A percentile compares a stretch with the other conserved stretches of the same genome.
These are phyloP conservation scores for Prinsepia uniflora DNA, from an alignment of 306 rosid species.

Conservation along the genomic window DNA sequence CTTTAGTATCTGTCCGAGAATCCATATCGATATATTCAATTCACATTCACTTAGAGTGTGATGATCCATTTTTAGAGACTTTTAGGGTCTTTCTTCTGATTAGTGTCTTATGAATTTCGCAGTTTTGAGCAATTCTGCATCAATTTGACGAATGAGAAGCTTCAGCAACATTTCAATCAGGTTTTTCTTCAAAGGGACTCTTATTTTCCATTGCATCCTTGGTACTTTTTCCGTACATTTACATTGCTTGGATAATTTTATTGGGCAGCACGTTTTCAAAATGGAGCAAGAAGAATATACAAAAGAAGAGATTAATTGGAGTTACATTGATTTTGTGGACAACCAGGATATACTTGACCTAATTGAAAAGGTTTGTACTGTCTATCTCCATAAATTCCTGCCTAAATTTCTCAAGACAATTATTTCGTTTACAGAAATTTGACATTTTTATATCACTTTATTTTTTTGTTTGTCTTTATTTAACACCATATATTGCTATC, in stretches of 20 bases:
- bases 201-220: slow-evolving; percentile 23
- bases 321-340: slow-evolving; percentile 98
- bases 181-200: slow-evolving; percentile 38
- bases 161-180: slow-evolving; percentile 99
- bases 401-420: slow-evolving; percentile 16
- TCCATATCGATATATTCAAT: neutral
- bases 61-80: slow-evolving; percentile 3
- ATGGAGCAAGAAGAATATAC: slow-evolving; percentile 99
- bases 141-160: slow-evolving; percentile 97
- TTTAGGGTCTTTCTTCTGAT: slow-evolving; percentile 18
- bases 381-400: slow-evolving; percentile 17
- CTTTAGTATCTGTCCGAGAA: neutral
- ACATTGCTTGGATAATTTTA: slow-evolving; percentile 1
- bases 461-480: neutral
- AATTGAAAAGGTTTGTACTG: slow-evolving; percentile 79
- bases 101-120: slow-evolving; percentile 28
- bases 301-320: slow-evolving; percentile 99
- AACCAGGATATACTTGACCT: slow-evolving; percentile 93
- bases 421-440: neutral
- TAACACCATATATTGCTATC: neutral
- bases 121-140: slow-evolving; percentile 99
- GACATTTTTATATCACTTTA: neutral
- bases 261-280: slow-evolving; percentile 93
- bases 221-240: slow-evolving; percentile 21
- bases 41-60: neutral